A percentile compares a stretch with the other conserved stretches of the same genome.
phyloP scores from a whole-genome alignment of 148 eudicot genomes.

The Limonium bicolor region DNA sequence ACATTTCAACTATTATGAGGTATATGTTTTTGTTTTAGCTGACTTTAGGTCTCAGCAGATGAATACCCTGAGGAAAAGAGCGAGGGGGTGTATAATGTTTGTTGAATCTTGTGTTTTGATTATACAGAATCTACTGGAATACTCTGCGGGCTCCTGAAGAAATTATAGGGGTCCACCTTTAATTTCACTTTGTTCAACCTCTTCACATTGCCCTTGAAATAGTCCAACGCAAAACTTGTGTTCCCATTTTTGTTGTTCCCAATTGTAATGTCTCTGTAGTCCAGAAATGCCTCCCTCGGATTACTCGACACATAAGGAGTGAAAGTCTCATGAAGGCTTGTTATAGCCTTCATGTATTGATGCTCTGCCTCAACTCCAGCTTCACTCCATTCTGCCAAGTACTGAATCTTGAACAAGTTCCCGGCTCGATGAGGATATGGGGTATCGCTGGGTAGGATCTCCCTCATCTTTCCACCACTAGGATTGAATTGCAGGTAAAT shows the following conservation, averaged over 20 bases:
- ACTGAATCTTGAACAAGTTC: slow-evolving; percentile 25
- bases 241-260: slow-evolving; percentile 15
- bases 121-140: too few species aligned
- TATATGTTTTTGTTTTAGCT: too few species aligned
- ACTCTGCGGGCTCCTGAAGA: slow-evolving; percentile 28
- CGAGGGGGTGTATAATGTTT: too few species aligned
- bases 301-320: slow-evolving; percentile 21
- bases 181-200: slow-evolving; percentile 23
- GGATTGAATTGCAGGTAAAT: slow-evolving; percentile 20
- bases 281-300: slow-evolving; percentile 27
- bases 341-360: neutral
- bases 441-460: slow-evolving; percentile 12
- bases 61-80: too few species aligned
- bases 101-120: too few species aligned
- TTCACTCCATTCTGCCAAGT: slow-evolving; percentile 14
- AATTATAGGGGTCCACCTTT: slow-evolving; percentile 23
- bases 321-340: slow-evolving; percentile 13
- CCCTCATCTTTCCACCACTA: slow-evolving; percentile 30
- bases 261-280: slow-evolving; percentile 30
- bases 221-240: slow-evolving; percentile 6
- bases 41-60: too few species aligned
- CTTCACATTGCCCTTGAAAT: slow-evolving; percentile 16
- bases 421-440: slow-evolving; percentile 38
- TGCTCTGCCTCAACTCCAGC: neutral
- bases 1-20: too few species aligned